Evolutionary conservation across 192 early-diverging fungal genomes (phyloP), one percentile per base, ranked within the genome.

Genomic region (Chytriomyces sp.): DNA sequence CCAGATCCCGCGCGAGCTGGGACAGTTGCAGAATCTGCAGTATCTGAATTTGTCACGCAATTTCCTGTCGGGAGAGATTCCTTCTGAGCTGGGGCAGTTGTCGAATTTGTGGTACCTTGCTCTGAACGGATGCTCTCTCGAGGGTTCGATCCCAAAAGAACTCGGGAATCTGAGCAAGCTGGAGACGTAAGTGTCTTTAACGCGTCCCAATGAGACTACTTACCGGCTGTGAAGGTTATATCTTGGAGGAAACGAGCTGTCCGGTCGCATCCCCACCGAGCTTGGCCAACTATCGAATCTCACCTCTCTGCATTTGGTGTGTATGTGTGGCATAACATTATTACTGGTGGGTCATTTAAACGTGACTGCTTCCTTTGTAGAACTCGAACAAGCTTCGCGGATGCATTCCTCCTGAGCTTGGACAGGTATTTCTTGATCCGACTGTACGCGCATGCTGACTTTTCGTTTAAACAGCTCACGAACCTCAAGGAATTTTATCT

Each of bases 21-120:
- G 62, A 26, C 16, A 28, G n/a, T 26, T 64, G 63, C 20, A 23
- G 28, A 28, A 28, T 16, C 26, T 64, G 63, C n/a, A 64, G 63
- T 28, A 13, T 13, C 28, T 64, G 20, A 28, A 64, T 64, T 26
- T 64, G n/a, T 16, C n/a, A 5, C 20, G 63, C 16, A 64, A 28
- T 64, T 11, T 11, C 26, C 26, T 64, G 63, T 23, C 11, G 11
- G 63, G 63, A 11, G 20, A 13, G 16, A n/a, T 64, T 26, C 28
- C 63, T 16, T 28, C 63, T 11, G 9, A 20, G 20, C n/a, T 64
- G n/a, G 63, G 63, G 63, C 16, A 64, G 11, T 64, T 64, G n/a
- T 23, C 13, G 0, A 28, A 28, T 11, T 26, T 64, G n/a, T 28
- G 28, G 63, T 64, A 64, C 26, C 63, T 64, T 13, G n/a, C 63